Percentiles rank a stretch among this genome's conserved stretches.
These are phyloP conservation scores for Diophrys sp. DNA, from an alignment of 73 alveolate genomes.

Conservation along the genomic window DNA sequence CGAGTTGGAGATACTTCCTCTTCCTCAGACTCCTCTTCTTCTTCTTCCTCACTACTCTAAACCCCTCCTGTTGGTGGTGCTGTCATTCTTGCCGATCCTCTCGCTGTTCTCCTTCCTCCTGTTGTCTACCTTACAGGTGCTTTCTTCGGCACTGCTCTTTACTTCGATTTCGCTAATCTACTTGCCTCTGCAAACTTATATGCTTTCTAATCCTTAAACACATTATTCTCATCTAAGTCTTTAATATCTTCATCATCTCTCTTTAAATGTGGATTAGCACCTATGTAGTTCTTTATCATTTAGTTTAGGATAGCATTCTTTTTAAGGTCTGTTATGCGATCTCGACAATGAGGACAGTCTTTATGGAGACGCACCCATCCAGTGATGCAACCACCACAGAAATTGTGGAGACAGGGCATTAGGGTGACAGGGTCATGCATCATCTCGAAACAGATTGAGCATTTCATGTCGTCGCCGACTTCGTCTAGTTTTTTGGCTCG, in stretches of 20 bases:
- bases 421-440: slow-evolving; percentile 79
- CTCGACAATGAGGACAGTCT: slow-evolving; percentile 86
- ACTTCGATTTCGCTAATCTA: neutral
- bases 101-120: no score
- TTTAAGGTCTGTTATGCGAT: slow-evolving; percentile 55
- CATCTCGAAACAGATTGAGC: slow-evolving; percentile 77
- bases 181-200: neutral
- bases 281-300: slow-evolving; percentile 34
- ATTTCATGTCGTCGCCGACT: slow-evolving; percentile 32
- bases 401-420: slow-evolving; percentile 87
- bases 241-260: slow-evolving; percentile 61
- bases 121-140: no score
- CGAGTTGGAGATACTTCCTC: slow-evolving; percentile 8
- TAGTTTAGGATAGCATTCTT: slow-evolving; percentile 66
- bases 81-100: no score
- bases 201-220: slow-evolving; percentile 9
- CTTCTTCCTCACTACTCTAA: neutral
- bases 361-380: slow-evolving; percentile 72
- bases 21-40: neutral
- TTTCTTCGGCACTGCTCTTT: no score
- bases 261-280: slow-evolving; percentile 54
- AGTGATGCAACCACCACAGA: slow-evolving; percentile 91
- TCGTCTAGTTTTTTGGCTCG: neutral
- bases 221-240: slow-evolving; percentile 51
- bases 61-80: neutral